Evolutionary conservation across 192 early-diverging fungal species (phyloP).

Genomic region (Pilaira anomala): DNA sequence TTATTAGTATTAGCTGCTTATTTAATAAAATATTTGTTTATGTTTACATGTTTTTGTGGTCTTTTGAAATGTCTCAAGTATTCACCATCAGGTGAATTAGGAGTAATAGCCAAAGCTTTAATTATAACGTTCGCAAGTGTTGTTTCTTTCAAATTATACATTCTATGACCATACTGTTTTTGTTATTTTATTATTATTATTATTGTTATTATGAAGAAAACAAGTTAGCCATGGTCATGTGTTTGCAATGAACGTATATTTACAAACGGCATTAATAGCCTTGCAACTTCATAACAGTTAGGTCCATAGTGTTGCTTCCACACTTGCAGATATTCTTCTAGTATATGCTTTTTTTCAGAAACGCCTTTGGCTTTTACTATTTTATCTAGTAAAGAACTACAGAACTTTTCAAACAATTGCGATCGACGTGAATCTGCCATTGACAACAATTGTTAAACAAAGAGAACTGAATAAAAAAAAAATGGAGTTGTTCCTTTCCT

Average conservation of each 20-base stretch:
- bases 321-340: background rate
- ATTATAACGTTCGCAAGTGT: conserved; percentile 65
- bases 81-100: conserved; percentile 38
- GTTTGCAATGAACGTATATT: too few relatives aligned
- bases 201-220: too few relatives aligned
- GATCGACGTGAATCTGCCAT: too few relatives aligned
- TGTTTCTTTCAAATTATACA: conserved; percentile 66
- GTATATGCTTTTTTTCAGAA: background rate
- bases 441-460: too few relatives aligned
- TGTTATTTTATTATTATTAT: too few relatives aligned
- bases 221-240: background rate
- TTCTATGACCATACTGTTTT: background rate
- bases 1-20: conserved; percentile 9
- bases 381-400: conserved; percentile 2
- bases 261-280: conserved; percentile 6
- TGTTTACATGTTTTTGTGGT: conserved; percentile 32
- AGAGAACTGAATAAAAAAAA: too few relatives aligned
- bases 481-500: too few relatives aligned
- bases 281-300: conserved; percentile 4
- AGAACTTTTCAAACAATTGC: too few relatives aligned
- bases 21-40: background rate
- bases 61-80: conserved; percentile 21
- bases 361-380: background rate
- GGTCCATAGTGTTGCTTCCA: background rate
- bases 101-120: conserved; percentile 53